Conservation (phyloP, 2,329 filamentous ascomycete genomes). For the Colletotrichum shisoi region DNA sequence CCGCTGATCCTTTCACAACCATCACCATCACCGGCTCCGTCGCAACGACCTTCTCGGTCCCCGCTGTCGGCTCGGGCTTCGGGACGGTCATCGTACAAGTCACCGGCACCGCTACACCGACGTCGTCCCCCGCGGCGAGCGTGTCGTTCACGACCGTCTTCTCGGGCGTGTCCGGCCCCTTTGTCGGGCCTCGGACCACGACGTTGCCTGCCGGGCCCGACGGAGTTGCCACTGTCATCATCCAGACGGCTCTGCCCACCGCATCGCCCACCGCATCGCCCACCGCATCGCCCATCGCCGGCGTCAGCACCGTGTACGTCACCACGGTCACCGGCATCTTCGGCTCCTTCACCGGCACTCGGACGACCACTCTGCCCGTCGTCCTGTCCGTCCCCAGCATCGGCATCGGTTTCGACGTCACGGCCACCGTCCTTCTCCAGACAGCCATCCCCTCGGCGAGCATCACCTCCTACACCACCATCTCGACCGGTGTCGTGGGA, state of each 20-base stretch:
- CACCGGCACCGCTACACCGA: background rate
- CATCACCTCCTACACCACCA: slow-evolving; percentile 1
- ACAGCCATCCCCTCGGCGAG: background rate
- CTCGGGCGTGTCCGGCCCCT: background rate
- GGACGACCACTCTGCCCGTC: background rate
- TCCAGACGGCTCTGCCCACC: slow-evolving; percentile 24
- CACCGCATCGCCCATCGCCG: background rate
- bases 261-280: background rate
- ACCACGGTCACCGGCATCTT: slow-evolving; percentile 15
- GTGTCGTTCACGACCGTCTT: slow-evolving; percentile 12
- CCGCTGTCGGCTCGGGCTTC: background rate
- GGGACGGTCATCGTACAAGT: slow-evolving; percentile 10
- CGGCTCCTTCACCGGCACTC: slow-evolving; percentile 11
- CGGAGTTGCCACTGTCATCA: slow-evolving; percentile 16
- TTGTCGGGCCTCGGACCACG: background rate
- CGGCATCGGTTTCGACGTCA: background rate
- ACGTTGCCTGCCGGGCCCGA: background rate
- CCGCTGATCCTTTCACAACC: background rate
- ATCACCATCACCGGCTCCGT: slow-evolving; percentile 4
- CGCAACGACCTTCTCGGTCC: background rate
- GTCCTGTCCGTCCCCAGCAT: background rate
- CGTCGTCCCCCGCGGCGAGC: background rate
- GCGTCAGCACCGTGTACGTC: background rate
- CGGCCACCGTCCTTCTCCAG: slow-evolving; percentile 11
- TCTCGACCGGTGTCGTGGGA: slow-evolving; percentile 12